These are phyloP conservation scores for Erythrobasidium hasegawianum DNA, from an alignment of 1,284 basidiomycete genomes.

Conservation along the genomic window DNA sequence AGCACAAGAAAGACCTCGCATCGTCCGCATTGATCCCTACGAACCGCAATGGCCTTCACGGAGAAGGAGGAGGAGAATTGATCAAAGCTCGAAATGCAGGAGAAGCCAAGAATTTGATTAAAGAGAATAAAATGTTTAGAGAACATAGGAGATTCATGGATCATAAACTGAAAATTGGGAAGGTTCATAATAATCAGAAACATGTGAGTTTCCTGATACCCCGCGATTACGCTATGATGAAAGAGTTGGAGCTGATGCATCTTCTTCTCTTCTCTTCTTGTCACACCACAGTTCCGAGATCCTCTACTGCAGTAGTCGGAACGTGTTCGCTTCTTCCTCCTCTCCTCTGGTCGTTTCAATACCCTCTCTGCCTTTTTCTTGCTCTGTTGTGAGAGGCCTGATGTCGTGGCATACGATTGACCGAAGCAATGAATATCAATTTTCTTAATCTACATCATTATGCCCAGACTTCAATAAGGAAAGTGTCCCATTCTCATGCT, in stretches of 20 bases:
- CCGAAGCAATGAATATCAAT: too few relatives aligned
- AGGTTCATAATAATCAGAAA: constrained; percentile 78
- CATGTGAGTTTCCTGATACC: constrained; percentile 50
- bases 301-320: constrained; percentile 14
- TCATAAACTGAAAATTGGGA: constrained; percentile 75
- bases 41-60: too few relatives aligned
- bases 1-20: constrained; percentile 54
- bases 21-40: constrained; percentile 75
- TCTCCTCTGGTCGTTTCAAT: too few relatives aligned
- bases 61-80: constrained; percentile 71
- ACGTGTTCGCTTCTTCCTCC: neutral
- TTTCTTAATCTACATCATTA: too few relatives aligned
- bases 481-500: too few relatives aligned
- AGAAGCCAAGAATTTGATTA: constrained; percentile 86
- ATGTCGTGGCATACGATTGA: too few relatives aligned
- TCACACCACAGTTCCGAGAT: constrained; percentile 27
- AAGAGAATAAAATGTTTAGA: constrained; percentile 78
- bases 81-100: constrained; percentile 89
- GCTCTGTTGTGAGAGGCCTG: too few relatives aligned
- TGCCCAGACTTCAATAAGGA: too few relatives aligned
- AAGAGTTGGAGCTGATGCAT: neutral
- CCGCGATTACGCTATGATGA: too few relatives aligned
- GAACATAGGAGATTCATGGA: constrained; percentile 74
- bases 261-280: too few relatives aligned
- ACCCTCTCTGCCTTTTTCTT: too few relatives aligned